Conservation (phyloP, 2,329 filamentous ascomycete genomes). For the Pseudogymnoascus sp. region DNA sequence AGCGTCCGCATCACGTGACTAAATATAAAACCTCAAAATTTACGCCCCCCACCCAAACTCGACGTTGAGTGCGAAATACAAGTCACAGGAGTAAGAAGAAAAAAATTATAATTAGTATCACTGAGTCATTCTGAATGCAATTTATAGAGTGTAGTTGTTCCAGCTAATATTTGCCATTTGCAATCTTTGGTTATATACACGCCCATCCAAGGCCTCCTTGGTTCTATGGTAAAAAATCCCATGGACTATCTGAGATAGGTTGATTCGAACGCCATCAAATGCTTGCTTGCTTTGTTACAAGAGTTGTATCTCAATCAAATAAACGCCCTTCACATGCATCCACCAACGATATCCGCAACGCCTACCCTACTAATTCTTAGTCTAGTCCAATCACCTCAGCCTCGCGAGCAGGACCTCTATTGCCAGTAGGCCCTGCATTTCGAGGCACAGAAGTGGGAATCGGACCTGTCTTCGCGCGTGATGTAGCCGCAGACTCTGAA, state of each 20-base stretch:
- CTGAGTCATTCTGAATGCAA: neutral
- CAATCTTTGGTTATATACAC: neutral
- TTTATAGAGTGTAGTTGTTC: neutral
- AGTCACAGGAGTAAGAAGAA: neutral
- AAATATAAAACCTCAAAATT: neutral
- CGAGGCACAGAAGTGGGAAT: neutral
- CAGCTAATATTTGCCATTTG: neutral
- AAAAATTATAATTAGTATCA: neutral
- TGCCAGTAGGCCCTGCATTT: neutral
- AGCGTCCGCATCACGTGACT: neutral
- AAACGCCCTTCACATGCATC: constrained; percentile 1
- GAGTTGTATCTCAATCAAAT: neutral
- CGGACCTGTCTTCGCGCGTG: neutral
- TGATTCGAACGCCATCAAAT: constrained; percentile 2
- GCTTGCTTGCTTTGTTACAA: constrained; percentile 7
- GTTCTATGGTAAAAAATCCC: neutral
- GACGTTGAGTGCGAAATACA: neutral
- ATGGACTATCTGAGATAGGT: neutral
- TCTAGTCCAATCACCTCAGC: constrained; percentile 4
- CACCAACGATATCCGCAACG: neutral
- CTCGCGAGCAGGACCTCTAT: neutral
- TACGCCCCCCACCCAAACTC: neutral
- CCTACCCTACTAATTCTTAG: neutral
- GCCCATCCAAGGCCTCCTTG: neutral
- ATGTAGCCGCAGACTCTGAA: neutral